These are phyloP conservation scores for Lagenidium giganteum DNA, from an alignment of 352 stramenopile genomes.

Conservation along the genomic window DNA sequence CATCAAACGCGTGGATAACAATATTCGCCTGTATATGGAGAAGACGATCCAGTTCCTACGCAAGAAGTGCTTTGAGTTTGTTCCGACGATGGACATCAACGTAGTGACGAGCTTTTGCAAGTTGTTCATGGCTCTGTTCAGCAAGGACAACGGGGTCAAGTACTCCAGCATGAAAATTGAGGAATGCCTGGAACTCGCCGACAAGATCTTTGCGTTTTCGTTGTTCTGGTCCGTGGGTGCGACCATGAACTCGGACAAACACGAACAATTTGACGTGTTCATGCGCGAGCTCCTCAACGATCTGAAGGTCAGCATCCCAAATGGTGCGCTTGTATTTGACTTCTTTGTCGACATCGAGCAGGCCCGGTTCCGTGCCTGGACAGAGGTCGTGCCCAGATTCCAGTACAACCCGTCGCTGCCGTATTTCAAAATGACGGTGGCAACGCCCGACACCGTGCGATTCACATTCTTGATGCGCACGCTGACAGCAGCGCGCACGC, in stretches of 20 bases:
- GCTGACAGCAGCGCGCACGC: slow-evolving; percentile 56
- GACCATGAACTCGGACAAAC: slow-evolving; percentile 72
- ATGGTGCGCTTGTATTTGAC: slow-evolving; percentile 70
- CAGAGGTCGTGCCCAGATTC: slow-evolving; percentile 64
- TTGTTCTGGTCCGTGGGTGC: slow-evolving; percentile 89
- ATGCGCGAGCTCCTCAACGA: slow-evolving; percentile 51
- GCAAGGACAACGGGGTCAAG: slow-evolving; percentile 21
- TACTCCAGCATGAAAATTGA: slow-evolving; percentile 27
- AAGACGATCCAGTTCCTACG: slow-evolving; percentile 76
- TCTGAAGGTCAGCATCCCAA: slow-evolving; percentile 50
- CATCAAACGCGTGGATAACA: slow-evolving; percentile 31
- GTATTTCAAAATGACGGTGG: slow-evolving; percentile 82
- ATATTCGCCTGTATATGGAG: slow-evolving; percentile 59
- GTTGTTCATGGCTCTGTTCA: slow-evolving; percentile 83
- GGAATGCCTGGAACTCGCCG: slow-evolving; percentile 42
- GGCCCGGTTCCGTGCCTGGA: slow-evolving; percentile 41
- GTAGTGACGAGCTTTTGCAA: slow-evolving; percentile 84
- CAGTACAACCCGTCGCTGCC: slow-evolving; percentile 48
- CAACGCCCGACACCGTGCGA: slow-evolving; percentile 64
- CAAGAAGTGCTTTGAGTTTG: slow-evolving; percentile 71
- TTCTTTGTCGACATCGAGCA: slow-evolving; percentile 77
- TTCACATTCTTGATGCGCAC: slow-evolving; percentile 56
- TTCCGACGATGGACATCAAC: slow-evolving; percentile 89
- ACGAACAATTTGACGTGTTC: slow-evolving; percentile 80
- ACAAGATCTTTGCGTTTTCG: slow-evolving; percentile 86